Evolutionary conservation across 139 green algal species (phyloP), one percentile per base, ranked within the genome.

Genomic region (Axilococcus clingmanii): DNA sequence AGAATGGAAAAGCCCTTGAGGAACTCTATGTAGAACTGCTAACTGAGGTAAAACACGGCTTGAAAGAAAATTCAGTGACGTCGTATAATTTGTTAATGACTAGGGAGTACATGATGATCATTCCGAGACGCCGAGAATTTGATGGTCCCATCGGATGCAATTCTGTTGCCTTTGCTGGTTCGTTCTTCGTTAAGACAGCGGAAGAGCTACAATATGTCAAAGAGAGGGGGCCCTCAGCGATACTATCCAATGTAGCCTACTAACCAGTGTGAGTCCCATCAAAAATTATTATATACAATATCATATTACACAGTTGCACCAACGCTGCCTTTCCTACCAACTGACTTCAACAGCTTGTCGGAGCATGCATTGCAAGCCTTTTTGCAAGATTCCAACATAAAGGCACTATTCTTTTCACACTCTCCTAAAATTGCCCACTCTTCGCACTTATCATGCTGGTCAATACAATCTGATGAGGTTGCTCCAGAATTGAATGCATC

Each of bases 141-240:
- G 65, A 24, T 20, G 79, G 74, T 0, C 61, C 68, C 1, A 54
- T 80, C 22, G 59, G 69, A 20, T 57, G 79, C 44, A 92, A 92
- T 65, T 51, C 72, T 2, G 42, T 93, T n/a, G 83, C 67, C 0
- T 90, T 80, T 68, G 84, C 83, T 8, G 84, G 84, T 27, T 82
- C 74, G 22, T 64, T 93, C n/a, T 67, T 93, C 24, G 52, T 93
- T 22, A 34, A 54, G 7, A 64, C 45, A 1, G 20, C 59, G 14
- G 77, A 82, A 32, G 75, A 84, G 45, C 52, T 82, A 48, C 52
- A 61, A 7, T 80, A 59, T 46, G 63, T 86, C 7, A 32, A 52
- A 42, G 16, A 60, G 23, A n/a, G 33, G 22, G 70, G 77, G 2
- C 79, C 62, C 0, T 43, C 70, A 25, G 17, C 16, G 15, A 61